Evolutionary conservation across 1,139 yeast genomes (phyloP), one percentile per base, ranked within the genome.

Genomic region (Lodderomyces orthopsilosis): DNA sequence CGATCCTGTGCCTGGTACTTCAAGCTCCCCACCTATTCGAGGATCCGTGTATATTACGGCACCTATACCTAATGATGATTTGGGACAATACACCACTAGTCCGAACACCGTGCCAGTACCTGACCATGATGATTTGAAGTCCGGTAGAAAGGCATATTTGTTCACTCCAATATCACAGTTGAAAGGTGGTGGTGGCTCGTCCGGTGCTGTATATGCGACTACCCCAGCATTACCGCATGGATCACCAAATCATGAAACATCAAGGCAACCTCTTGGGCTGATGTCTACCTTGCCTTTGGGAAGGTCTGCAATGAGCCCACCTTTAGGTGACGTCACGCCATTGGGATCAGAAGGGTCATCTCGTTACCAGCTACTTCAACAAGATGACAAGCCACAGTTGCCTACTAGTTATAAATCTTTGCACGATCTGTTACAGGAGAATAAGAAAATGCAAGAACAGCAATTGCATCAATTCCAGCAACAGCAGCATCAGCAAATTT

Each of bases 21-120:
- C 66, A 12, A 69, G 69, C 47, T 95, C 96, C 0, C 98, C 98
- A 10, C 98, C 99, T 5, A 64, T 89, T 33, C 79, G 86, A 28
- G 99, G 99, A 22, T 94, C 88, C 34, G 96, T 91, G 6, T 93
- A 86, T 59, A 65, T 83, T 48, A 78, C 94, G 46, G 86, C 88
- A 1, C 79, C 83, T 34, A 81, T 83, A 51, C 81, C 81, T 33
- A 82, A 82, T 45, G 96, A 89, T 58, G 94, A 85, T 61, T 70
- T 82, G 51, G 91, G 91, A 43, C 91, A 85, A 60, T 84, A 82
- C 59, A 75, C 82, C 2, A 62, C 75, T 10, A 66, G 74, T 58
- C 74, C 75, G 5, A 69, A 74, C 50, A 73, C 72, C 36, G 65
- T 77, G 2, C 72, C 81, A 17, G 70, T 81, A 59, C 68, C 85